Conservation (phyloP, 306 rosid species). For the Cicer bijugum region DNA sequence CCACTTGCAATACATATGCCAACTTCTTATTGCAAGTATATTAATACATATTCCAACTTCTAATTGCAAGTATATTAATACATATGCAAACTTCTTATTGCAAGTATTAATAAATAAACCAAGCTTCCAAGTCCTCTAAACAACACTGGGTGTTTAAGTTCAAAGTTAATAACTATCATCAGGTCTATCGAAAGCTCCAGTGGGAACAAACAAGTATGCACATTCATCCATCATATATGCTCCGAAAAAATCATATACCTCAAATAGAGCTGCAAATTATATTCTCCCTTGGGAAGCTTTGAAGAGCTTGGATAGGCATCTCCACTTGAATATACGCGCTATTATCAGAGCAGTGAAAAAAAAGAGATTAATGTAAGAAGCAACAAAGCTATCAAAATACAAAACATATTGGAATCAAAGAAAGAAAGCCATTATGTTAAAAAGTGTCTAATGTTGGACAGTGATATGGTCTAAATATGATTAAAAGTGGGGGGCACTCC, state of each 20-base stretch:
- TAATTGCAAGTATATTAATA: slow-evolving; percentile 5
- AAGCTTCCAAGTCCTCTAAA: slow-evolving; percentile 27
- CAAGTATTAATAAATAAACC: slow-evolving; percentile 33
- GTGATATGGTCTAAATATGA: not conserved
- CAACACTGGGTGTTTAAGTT: slow-evolving; percentile 14
- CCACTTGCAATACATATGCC: slow-evolving; percentile 34
- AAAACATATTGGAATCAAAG: slow-evolving; percentile 28
- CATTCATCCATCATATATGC: slow-evolving; percentile 38
- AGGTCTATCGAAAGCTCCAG: slow-evolving; percentile 31
- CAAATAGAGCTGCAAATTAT: slow-evolving; percentile 73
- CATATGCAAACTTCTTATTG: slow-evolving; percentile 12
- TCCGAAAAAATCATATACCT: slow-evolving; percentile 61
- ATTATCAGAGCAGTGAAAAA: slow-evolving; percentile 42
- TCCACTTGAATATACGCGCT: slow-evolving; percentile 85
- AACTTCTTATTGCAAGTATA: slow-evolving; percentile 28
- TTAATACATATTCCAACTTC: slow-evolving; percentile 18
- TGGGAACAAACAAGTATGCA: slow-evolving; percentile 21
- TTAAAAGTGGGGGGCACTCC: not conserved
- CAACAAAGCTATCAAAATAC: slow-evolving; percentile 31
- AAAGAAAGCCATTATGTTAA: not conserved
- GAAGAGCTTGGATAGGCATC: slow-evolving; percentile 79
- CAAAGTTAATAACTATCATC: slow-evolving; percentile 14
- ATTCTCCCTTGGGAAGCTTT: slow-evolving; percentile 93
- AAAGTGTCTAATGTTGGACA: slow-evolving; percentile 1
- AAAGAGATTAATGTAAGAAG: slow-evolving; percentile 37